These are phyloP conservation scores for Phoma sp. DNA, from an alignment of 2,329 filamentous ascomycete species.

Conservation along the genomic window DNA sequence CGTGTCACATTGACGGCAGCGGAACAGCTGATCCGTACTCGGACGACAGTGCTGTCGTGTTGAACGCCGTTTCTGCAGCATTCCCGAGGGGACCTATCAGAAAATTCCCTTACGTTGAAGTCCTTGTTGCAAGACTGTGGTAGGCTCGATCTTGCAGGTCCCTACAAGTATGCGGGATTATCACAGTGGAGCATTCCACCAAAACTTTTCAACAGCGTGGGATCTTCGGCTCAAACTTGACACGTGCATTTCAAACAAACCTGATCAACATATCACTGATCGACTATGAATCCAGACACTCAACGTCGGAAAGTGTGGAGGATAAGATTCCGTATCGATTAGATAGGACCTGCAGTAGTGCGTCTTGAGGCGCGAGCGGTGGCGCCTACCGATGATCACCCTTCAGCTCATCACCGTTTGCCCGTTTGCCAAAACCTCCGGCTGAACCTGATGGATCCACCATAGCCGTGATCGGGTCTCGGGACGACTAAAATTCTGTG, in stretches of 20 bases:
- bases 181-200: background rate
- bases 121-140: background rate
- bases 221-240: background rate
- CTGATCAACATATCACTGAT: background rate
- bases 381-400: conserved; percentile 13
- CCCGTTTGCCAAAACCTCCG: conserved; percentile 4
- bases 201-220: background rate
- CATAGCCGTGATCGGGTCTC: background rate
- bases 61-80: background rate
- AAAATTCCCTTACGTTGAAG: background rate
- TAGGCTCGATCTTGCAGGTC: background rate
- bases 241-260: background rate
- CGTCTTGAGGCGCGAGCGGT: conserved; percentile 2
- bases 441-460: conserved; percentile 1
- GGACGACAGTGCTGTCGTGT: conserved; percentile 2
- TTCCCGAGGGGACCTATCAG: background rate
- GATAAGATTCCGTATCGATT: conserved; percentile 30
- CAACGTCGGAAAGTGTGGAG: conserved; percentile 11
- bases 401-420: conserved; percentile 3
- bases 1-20: conserved; percentile 10
- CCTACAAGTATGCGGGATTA: background rate
- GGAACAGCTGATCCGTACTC: conserved; percentile 9
- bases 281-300: background rate
- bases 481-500: background rate
- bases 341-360: conserved; percentile 27